A percentile compares a stretch with the other conserved stretches of the same genome.
phyloP scores from a whole-genome alignment of 192 early-diverging fungal species.

The Backusella sp. region DNA sequence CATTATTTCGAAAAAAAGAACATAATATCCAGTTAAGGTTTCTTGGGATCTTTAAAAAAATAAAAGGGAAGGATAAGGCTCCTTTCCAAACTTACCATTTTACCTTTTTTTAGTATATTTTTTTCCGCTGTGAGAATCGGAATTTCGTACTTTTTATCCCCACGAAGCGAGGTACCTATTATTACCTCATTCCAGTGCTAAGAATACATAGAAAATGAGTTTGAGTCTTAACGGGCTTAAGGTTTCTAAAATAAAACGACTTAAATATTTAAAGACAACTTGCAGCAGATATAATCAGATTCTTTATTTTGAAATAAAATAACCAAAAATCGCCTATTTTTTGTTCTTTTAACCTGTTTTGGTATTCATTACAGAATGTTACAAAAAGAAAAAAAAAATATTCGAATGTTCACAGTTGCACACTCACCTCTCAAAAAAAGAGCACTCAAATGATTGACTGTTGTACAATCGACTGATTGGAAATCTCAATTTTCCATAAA shows the following conservation, averaged over 20 bases:
- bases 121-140: neutral
- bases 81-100: neutral
- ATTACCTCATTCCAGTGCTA: neutral
- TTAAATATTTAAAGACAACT: conserved; percentile 4
- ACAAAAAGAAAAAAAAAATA: neutral
- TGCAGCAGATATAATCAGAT: neutral
- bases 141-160: neutral
- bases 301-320: conserved; percentile 3
- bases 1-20: neutral
- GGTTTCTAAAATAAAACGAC: neutral
- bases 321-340: neutral
- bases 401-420: neutral
- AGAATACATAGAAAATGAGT: neutral
- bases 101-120: neutral
- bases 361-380: neutral
- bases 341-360: neutral
- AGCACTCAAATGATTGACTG: neutral
- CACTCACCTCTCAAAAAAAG: neutral
- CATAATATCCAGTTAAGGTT: neutral
- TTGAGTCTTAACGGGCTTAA: neutral
- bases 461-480: conserved; percentile 3
- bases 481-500: conserved; percentile 10
- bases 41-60: neutral
- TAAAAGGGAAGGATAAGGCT: neutral
- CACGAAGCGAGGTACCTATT: neutral